Base-by-base conservation (phyloP, 768 basidiomycete species). In the Basidioascus undulatus region DNA sequence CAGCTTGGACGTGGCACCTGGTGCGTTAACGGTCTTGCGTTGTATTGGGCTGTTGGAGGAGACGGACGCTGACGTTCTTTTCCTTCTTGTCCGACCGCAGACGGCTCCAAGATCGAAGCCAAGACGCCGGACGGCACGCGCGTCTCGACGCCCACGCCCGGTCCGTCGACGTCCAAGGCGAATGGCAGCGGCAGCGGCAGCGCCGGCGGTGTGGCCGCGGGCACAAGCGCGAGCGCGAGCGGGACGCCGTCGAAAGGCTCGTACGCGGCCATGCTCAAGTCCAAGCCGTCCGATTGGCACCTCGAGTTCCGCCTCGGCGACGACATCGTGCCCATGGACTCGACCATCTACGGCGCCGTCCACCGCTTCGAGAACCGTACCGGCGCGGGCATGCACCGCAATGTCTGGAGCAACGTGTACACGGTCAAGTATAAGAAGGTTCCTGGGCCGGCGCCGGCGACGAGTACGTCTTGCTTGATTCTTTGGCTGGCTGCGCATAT, bases 111-210 rank as follows among this genome's bases (percentile, higher is more conserved):
- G 55, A 69, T 96, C 8, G 83, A 86, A 53, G 92, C 87, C 2
- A 82, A 92, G 55, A 94, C 92, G 0, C 87, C 92, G 3, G 84
- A 94, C 48, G 92, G 92, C 1, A 96, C 87, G 0, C 71, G 84
- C 13, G 74, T 98, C 24, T 72, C 80, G 3, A 96, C 92, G 4
- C 89, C 92, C 1, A 76, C 65, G 41, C 67, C 70, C 63, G 59
- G 53, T 16, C 54, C 56, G 11, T 44, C 60, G 12, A 54, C 61
- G 3, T 24, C 56, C 53, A 37, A 61, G 25, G 13, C 27, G 32
- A 16, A 51, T 53, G 33, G 62, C 67, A 47, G 63, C 68, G 3
- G 35, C 47, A 7, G 28, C 47, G 2, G 48, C 44, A 18, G 46
- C 43, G 2, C 23, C 51, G 7, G 13, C 40, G 11, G 25, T 47